Evolutionary conservation across 768 basidiomycete genomes (phyloP).

Genomic region (Boletales sp.): DNA sequence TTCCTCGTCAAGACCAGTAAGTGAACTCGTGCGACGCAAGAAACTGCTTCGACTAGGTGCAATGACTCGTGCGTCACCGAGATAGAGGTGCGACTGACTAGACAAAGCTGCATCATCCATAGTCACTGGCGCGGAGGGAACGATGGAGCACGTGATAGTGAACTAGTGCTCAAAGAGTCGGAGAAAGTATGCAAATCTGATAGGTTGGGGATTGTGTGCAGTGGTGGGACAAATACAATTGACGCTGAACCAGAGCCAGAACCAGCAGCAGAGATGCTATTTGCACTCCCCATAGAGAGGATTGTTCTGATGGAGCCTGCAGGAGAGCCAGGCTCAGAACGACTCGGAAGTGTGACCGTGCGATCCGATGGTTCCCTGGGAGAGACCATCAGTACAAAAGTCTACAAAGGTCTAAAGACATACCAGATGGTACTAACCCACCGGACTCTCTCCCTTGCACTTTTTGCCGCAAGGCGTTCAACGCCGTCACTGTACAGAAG

Average conservation of each 20-base stretch:
- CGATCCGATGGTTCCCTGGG: constrained; percentile 77
- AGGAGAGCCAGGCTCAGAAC: constrained; percentile 43
- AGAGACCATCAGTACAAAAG: not conserved
- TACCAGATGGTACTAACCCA: constrained; percentile 93
- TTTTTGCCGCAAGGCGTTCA: constrained; percentile 86
- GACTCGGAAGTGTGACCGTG: constrained; percentile 48
- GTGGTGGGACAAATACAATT: constrained; percentile 74
- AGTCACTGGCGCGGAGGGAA: constrained; percentile 61
- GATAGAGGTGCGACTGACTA: constrained; percentile 63
- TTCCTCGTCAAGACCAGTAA: constrained; percentile 71
- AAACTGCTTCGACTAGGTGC: constrained; percentile 60
- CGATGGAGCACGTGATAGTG: constrained; percentile 42
- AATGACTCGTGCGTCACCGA: constrained; percentile 70
- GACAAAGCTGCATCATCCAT: constrained; percentile 72
- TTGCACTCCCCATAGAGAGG: constrained; percentile 47
- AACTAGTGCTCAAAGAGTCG: constrained; percentile 36
- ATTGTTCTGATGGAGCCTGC: constrained; percentile 68
- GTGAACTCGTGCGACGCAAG: constrained; percentile 62
- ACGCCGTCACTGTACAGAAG: constrained; percentile 87
- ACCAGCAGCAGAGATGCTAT: constrained; percentile 29
- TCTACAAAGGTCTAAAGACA: constrained; percentile 11
- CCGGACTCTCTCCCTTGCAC: constrained; percentile 76
- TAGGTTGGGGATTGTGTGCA: constrained; percentile 67
- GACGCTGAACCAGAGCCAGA: constrained; percentile 58
- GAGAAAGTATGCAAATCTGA: constrained; percentile 56